Evolutionary conservation across 2,329 filamentous ascomycete genomes (phyloP), one percentile per base, ranked within the genome.

Genomic region (Aureobasidium lini): DNA sequence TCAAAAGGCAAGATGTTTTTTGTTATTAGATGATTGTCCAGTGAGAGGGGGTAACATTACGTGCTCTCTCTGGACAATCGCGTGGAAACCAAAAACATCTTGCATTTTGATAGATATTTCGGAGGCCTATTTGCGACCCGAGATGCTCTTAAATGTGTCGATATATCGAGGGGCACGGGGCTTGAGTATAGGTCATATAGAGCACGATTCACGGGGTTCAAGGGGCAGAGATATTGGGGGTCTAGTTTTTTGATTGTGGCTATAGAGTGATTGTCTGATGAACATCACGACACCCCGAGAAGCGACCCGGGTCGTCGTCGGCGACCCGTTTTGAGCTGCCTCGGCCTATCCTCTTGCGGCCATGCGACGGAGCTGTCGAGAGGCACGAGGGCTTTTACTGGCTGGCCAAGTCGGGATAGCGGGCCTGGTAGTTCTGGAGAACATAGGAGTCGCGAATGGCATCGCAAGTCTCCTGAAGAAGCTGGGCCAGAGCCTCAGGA

Each of bases 381-480:
- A 23, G 23, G 23, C 23, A 23, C 23, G 23, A 23, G 23, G 23
- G 23, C 23, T 23, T 23, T 23, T 23, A 23, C 23, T 23, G 23
- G 23, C 23, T 13, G 34, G 47, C 37, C 47, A 49, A 13, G 47
- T 32, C 23, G 10, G 47, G 47, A n/a, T 23, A 53, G 23, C 31
- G 34, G 4, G 49, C 28, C 13, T 4, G 9, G 31, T 56, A 44
- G 40, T 46, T n/a, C 10, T 44, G 40, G 6, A 56, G 18, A 4
- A 56, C 7, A 31, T 28, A 56, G 15, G 52, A 28, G 52, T 56
- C 52, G 40, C 52, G 52, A 36, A 56, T 37, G 3, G 4, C 15
- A 16, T 46, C 52, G 40, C 52, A 56, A 7, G 52, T 56, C 40
- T 36, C 52, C 40, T 56, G 52, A 2, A 56, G 40, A 15, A 56